These are phyloP conservation scores for Pisolithus thermaeus DNA, from an alignment of 1,284 basidiomycete genomes.

Conservation along the genomic window DNA sequence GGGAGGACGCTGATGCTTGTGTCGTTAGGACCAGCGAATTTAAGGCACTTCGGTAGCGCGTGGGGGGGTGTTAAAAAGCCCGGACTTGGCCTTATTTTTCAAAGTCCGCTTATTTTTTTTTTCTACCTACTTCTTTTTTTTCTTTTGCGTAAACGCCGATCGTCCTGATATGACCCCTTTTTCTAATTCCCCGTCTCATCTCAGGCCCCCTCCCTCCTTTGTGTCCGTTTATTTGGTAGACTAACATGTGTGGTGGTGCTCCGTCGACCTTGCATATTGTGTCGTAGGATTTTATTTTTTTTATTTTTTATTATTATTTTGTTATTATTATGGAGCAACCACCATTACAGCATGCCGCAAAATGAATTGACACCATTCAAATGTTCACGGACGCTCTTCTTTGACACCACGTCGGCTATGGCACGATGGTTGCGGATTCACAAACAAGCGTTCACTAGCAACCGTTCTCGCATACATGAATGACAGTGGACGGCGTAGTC, in stretches of 20 bases:
- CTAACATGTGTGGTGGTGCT: not conserved
- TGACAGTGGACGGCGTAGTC: conserved; percentile 13
- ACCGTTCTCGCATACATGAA: conserved; percentile 16
- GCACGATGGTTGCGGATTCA: not conserved
- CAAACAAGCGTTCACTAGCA: conserved; percentile 12
- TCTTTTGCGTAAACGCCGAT: conserved; percentile 21
- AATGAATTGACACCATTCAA: conserved; percentile 15
- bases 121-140: conserved; percentile 4
- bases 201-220: not conserved
- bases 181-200: not conserved
- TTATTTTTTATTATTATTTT: too few relatives aligned
- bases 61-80: conserved; percentile 47
- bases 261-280: not conserved
- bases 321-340: not conserved
- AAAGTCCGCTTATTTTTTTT: conserved; percentile 29
- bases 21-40: conserved; percentile 30
- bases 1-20: conserved; percentile 34
- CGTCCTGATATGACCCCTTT: conserved; percentile 1
- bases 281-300: not conserved
- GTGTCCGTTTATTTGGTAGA: not conserved
- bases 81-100: conserved; percentile 53
- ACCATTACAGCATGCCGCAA: not conserved
- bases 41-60: conserved; percentile 36
- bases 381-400: conserved; percentile 1
- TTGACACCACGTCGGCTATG: not conserved